A percentile compares a stretch with the other conserved stretches of the same genome.
These are phyloP conservation scores for Pestalotiopsis sp. DNA, from an alignment of 2,329 filamentous ascomycete genomes.

Conservation along the genomic window DNA sequence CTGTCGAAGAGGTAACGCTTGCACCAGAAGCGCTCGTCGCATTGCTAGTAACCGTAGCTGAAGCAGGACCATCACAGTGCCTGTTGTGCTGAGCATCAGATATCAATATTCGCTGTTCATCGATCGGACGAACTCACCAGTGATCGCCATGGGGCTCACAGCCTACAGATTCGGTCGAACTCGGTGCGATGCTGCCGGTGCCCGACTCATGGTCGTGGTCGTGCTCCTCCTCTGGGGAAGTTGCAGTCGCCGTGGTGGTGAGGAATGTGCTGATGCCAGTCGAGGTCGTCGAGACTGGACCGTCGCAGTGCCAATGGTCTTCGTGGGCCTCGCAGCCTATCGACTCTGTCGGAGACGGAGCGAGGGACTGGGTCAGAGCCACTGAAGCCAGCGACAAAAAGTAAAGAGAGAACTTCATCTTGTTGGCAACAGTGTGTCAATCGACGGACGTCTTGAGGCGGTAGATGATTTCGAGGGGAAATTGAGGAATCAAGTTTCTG, in stretches of 20 bases:
- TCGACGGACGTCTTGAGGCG: neutral
- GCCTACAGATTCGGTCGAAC: slow-evolving; percentile 35
- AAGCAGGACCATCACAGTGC: slow-evolving; percentile 24
- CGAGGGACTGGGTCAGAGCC: neutral
- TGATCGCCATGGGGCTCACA: slow-evolving; percentile 42
- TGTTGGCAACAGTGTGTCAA: neutral
- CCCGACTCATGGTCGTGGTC: slow-evolving; percentile 16
- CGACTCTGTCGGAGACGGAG: slow-evolving; percentile 29
- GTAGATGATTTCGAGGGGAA: too few species aligned
- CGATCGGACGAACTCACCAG: slow-evolving; percentile 25
- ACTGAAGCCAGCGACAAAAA: neutral
- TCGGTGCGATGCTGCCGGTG: slow-evolving; percentile 28
- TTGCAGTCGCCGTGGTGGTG: neutral
- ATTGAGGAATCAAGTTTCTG: too few species aligned
- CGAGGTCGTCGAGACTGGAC: slow-evolving; percentile 15
- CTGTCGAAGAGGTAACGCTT: neutral
- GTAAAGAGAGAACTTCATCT: neutral
- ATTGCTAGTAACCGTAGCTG: neutral
- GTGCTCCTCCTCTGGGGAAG: slow-evolving; percentile 14
- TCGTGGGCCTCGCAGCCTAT: slow-evolving; percentile 36
- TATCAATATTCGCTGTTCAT: neutral
- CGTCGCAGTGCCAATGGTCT: slow-evolving; percentile 36
- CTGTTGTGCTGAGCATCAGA: neutral
- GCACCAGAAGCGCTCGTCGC: neutral
- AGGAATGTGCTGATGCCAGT: neutral